Conservation (phyloP, 345 rosid species). For the Durio zibethinus region DNA sequence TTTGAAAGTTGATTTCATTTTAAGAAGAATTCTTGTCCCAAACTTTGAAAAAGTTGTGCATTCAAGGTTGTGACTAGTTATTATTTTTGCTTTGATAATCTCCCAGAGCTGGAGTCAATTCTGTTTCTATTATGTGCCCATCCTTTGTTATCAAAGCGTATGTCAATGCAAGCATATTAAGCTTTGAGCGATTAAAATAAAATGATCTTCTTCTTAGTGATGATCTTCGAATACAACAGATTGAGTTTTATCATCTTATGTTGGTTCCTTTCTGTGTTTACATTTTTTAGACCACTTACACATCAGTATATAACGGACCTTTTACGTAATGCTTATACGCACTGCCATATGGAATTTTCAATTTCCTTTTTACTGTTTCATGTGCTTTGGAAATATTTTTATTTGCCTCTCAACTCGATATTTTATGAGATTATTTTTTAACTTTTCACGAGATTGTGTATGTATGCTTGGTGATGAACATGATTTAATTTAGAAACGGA, state of each 20-base stretch:
- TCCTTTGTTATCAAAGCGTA: too few relatives aligned
- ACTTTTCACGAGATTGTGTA: neutral
- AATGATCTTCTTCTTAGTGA: neutral
- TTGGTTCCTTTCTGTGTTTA: neutral
- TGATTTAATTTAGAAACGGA: too few relatives aligned
- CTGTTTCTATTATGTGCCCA: too few relatives aligned
- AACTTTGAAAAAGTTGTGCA: too few relatives aligned
- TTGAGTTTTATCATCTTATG: neutral
- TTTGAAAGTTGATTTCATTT: too few relatives aligned
- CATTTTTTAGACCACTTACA: neutral
- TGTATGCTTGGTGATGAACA: neutral
- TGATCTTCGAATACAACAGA: neutral
- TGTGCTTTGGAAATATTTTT: neutral
- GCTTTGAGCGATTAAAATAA: neutral
- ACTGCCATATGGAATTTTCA: neutral
- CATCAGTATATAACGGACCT: neutral
- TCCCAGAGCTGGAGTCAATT: too few relatives aligned
- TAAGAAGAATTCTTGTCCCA: too few relatives aligned
- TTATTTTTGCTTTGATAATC: too few relatives aligned
- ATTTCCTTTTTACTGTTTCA: neutral
- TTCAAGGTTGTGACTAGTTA: too few relatives aligned
- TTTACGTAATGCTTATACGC: neutral
- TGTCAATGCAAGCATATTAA: neutral
- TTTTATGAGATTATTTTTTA: neutral
- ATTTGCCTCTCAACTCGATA: neutral